Percentiles rank a stretch among this genome's conserved stretches.
These are phyloP conservation scores for Trametes elegans DNA, from an alignment of 768 basidiomycete genomes.

Conservation along the genomic window DNA sequence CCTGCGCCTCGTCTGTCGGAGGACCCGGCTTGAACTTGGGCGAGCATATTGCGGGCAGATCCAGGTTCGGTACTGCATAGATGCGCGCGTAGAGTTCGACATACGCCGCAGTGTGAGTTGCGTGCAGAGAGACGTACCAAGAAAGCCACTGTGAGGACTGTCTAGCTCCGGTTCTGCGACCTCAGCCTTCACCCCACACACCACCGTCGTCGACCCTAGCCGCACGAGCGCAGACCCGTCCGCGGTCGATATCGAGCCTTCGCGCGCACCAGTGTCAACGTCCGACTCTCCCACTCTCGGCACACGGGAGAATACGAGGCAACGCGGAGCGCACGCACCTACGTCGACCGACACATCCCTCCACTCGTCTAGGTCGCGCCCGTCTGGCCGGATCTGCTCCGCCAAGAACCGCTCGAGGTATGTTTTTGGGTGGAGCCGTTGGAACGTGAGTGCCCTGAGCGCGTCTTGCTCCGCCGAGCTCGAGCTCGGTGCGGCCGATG, in stretches of 20 bases:
- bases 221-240: conserved; percentile 90
- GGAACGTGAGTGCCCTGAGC: conserved; percentile 53
- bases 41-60: conserved; percentile 90
- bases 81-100: neutral
- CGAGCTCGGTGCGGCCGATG: conserved; percentile 1
- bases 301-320: neutral
- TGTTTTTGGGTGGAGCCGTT: conserved; percentile 82
- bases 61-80: conserved; percentile 86
- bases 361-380: conserved; percentile 66
- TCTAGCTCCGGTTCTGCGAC: conserved; percentile 88
- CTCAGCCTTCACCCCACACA: conserved; percentile 96
- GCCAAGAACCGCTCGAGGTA: conserved; percentile 87
- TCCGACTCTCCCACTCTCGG: neutral
- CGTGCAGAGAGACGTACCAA: conserved; percentile 56
- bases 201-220: conserved; percentile 89
- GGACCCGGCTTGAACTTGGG: conserved; percentile 95
- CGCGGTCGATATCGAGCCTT: conserved; percentile 93
- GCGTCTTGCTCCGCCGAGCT: conserved; percentile 20
- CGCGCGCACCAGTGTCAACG: neutral
- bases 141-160: conserved; percentile 68
- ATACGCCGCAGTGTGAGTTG: no score
- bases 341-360: conserved; percentile 75
- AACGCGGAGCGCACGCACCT: conserved; percentile 57
- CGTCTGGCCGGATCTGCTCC: conserved; percentile 81
- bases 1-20: conserved; percentile 91